Evolutionary conservation across 1,139 yeast species (phyloP).

Genomic region (Blastobotrys raffinosifermentans): DNA sequence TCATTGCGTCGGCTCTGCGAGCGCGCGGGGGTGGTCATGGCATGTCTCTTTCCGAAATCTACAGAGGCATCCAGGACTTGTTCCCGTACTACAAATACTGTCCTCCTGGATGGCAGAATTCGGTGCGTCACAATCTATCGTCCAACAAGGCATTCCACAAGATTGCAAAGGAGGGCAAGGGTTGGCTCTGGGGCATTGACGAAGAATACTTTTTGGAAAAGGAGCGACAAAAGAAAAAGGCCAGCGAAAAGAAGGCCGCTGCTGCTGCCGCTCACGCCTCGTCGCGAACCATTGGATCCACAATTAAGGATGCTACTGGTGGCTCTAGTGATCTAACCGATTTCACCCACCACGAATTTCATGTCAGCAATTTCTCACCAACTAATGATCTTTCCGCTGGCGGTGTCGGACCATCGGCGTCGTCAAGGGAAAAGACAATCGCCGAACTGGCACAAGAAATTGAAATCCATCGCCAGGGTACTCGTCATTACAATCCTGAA

Average conservation of each 20-base stretch:
- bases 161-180: conserved; percentile 73
- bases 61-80: conserved; percentile 75
- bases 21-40: conserved; percentile 62
- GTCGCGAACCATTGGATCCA: not conserved
- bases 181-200: conserved; percentile 91
- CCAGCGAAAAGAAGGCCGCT: conserved; percentile 24
- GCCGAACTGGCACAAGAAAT: conserved; percentile 54
- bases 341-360: not conserved
- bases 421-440: conserved; percentile 39
- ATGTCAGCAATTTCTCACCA: not conserved
- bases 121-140: conserved; percentile 82
- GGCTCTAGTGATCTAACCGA: not conserved
- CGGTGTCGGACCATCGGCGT: not conserved
- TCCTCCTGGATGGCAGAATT: conserved; percentile 96
- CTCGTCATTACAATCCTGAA: conserved; percentile 17
- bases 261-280: conserved; percentile 2
- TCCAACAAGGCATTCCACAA: conserved; percentile 79
- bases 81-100: conserved; percentile 91
- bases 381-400: not conserved
- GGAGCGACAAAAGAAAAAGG: conserved; percentile 63
- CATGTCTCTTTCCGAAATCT: conserved; percentile 77
- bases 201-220: conserved; percentile 76
- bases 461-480: conserved; percentile 31
- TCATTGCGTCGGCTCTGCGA: conserved; percentile 73
- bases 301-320: not conserved